A percentile compares a stretch with the other conserved stretches of the same genome.
These are phyloP conservation scores for Phytopythium sindhum DNA, from an alignment of 352 stramenopile species.

Conservation along the genomic window DNA sequence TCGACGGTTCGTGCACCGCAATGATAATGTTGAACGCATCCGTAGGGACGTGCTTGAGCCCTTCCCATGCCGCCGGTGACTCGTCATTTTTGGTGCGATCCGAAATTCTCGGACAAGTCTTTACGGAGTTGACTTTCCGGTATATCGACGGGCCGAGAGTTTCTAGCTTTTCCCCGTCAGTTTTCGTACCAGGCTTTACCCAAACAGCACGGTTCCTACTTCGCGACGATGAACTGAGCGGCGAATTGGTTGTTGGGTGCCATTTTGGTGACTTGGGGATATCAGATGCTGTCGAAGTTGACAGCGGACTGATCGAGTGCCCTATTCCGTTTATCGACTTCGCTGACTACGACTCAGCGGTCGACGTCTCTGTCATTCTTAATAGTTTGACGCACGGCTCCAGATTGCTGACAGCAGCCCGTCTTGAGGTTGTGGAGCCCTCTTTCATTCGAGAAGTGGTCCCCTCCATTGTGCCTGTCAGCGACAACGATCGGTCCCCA, in stretches of 20 bases:
- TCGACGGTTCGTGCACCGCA: slow-evolving; percentile 28
- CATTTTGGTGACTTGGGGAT: neutral
- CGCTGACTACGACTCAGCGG: slow-evolving; percentile 14
- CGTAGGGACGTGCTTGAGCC: slow-evolving; percentile 18
- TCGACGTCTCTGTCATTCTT: slow-evolving; percentile 21
- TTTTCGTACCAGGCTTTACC: slow-evolving; percentile 17
- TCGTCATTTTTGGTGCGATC: slow-evolving; percentile 16
- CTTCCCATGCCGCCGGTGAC: slow-evolving; percentile 11
- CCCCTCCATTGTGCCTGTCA: slow-evolving; percentile 9
- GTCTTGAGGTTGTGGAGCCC: slow-evolving; percentile 20
- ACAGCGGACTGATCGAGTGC: slow-evolving; percentile 21
- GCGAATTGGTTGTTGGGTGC: neutral
- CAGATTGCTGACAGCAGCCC: slow-evolving; percentile 2
- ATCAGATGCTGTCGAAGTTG: slow-evolving; percentile 12
- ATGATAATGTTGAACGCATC: slow-evolving; percentile 17
- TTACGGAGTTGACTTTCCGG: slow-evolving; percentile 18
- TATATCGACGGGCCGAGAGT: slow-evolving; percentile 16
- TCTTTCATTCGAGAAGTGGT: slow-evolving; percentile 21
- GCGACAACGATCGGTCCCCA: neutral
- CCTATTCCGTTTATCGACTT: slow-evolving; percentile 19
- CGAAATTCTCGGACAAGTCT: slow-evolving; percentile 8
- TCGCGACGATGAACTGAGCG: neutral
- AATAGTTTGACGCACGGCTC: neutral
- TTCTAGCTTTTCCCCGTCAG: slow-evolving; percentile 14
- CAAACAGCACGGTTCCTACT: neutral